A percentile compares a stretch with the other conserved stretches of the same genome.
Conservation (phyloP, 306 rosid species). For the Argentina anserina region DNA sequence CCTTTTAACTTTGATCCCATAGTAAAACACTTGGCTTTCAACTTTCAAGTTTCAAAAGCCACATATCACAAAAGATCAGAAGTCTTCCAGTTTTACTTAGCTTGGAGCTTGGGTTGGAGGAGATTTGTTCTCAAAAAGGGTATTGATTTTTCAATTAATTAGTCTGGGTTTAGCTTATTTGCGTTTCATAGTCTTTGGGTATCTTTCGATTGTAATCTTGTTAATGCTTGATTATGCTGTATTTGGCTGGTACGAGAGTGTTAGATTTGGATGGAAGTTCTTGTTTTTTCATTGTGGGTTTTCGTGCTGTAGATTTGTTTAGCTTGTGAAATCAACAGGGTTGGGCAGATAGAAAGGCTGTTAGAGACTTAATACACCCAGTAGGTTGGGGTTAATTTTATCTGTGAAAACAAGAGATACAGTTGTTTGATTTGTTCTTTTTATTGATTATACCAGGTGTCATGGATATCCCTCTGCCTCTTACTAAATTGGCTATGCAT, state of each 20-base stretch:
- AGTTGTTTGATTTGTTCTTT: not conserved
- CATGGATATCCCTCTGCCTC: conserved; percentile 54
- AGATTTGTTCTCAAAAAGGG: no score
- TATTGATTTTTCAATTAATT: not conserved
- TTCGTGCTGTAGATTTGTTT: not conserved
- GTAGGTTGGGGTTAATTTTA: not conserved
- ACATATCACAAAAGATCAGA: no score
- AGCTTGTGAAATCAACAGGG: not conserved
- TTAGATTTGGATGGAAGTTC: not conserved
- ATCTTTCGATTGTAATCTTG: not conserved
- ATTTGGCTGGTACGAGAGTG: conserved; percentile 7
- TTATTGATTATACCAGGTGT: conserved; percentile 16
- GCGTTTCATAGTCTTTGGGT: not conserved
- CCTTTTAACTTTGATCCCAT: not conserved
- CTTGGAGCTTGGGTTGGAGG: not conserved
- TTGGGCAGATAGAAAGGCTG: not conserved
- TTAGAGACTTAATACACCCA: not conserved
- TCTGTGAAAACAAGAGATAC: not conserved
- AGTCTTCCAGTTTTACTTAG: not conserved
- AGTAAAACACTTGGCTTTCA: not conserved
- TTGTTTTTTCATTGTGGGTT: not conserved
- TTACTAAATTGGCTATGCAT: conserved; percentile 46
- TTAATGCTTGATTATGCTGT: not conserved
- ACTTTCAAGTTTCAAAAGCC: no score
- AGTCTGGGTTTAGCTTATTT: conserved; percentile 6